phyloP scores from a whole-genome alignment of 2,329 filamentous ascomycete species.

The Ophiostoma pallidulum region DNA sequence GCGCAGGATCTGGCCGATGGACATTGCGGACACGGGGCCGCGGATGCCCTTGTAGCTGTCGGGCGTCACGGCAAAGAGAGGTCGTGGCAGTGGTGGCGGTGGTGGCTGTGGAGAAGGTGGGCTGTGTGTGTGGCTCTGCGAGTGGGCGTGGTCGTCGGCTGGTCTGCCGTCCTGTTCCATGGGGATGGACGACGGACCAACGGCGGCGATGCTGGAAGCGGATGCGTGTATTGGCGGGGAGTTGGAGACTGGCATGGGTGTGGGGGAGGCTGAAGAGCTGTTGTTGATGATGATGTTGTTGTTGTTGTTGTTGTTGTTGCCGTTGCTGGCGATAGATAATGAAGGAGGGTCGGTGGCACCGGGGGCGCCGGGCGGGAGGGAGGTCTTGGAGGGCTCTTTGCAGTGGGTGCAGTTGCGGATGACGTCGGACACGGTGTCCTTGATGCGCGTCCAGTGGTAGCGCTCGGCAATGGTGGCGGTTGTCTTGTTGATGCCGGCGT shows the following conservation, averaged over 20 bases:
- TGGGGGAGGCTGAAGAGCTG: conserved; percentile 1
- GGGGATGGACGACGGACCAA: conserved; percentile 3
- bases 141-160: conserved; percentile 5
- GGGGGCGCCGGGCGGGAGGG: neutral
- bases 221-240: conserved; percentile 5
- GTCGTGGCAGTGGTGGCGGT: conserved; percentile 17
- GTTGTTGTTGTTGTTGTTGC: neutral
- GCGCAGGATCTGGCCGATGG: conserved; percentile 22
- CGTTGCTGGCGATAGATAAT: neutral
- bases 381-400: conserved; percentile 61
- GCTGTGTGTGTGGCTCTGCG: conserved; percentile 18
- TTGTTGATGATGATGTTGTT: neutral
- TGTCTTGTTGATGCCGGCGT: conserved; percentile 97
- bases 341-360: conserved; percentile 6
- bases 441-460: conserved; percentile 97
- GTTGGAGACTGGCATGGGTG: conserved; percentile 3
- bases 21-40: conserved; percentile 38
- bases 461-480: conserved; percentile 87
- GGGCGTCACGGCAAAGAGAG: conserved; percentile 22
- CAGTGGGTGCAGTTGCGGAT: conserved; percentile 87
- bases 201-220: neutral
- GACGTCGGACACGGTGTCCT: conserved; percentile 90
- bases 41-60: conserved; percentile 34
- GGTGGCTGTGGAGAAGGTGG: conserved; percentile 32
- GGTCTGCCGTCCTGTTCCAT: conserved; percentile 14